phyloP scores from a whole-genome alignment of 2,329 filamentous ascomycete species.

The Colletotrichum paranaense region DNA sequence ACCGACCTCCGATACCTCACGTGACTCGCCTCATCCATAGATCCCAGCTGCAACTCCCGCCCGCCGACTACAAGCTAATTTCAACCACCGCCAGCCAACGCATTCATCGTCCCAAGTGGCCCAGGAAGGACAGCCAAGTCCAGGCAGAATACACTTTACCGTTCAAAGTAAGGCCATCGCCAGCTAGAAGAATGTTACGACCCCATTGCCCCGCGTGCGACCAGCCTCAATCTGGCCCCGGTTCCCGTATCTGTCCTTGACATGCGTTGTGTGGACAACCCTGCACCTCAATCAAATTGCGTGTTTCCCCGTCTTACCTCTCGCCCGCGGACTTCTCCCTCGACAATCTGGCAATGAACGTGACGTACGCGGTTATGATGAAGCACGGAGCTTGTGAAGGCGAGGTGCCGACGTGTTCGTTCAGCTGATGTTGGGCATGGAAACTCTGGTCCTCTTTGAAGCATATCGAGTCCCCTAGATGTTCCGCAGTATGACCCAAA shows the following conservation, averaged over 20 bases:
- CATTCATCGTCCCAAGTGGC: not conserved
- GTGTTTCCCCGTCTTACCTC: not conserved
- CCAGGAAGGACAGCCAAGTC: not conserved
- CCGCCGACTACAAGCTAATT: not conserved
- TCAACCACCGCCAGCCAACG: not conserved
- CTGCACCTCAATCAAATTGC: not conserved
- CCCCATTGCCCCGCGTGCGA: not conserved
- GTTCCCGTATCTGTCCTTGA: not conserved
- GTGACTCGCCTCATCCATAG: not conserved
- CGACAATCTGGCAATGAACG: not conserved
- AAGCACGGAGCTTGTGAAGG: slow-evolving; percentile 21
- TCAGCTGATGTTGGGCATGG: slow-evolving; percentile 32
- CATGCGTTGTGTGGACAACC: not conserved
- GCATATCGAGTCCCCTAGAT: slow-evolving; percentile 6
- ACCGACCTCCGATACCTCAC: not conserved
- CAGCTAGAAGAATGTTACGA: not conserved
- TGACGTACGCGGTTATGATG: not conserved
- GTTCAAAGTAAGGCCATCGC: no score
- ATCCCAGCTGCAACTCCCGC: not conserved
- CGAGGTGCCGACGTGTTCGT: slow-evolving; percentile 12
- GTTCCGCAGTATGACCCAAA: not conserved
- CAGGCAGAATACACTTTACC: not conserved
- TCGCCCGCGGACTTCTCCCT: not conserved
- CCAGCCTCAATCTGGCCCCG: not conserved
- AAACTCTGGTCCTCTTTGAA: slow-evolving; percentile 22